Evolutionary conservation across 495 filamentous ascomycete species (phyloP), one percentile per base, ranked within the genome.

Genomic region (Penicillium pulvis): DNA sequence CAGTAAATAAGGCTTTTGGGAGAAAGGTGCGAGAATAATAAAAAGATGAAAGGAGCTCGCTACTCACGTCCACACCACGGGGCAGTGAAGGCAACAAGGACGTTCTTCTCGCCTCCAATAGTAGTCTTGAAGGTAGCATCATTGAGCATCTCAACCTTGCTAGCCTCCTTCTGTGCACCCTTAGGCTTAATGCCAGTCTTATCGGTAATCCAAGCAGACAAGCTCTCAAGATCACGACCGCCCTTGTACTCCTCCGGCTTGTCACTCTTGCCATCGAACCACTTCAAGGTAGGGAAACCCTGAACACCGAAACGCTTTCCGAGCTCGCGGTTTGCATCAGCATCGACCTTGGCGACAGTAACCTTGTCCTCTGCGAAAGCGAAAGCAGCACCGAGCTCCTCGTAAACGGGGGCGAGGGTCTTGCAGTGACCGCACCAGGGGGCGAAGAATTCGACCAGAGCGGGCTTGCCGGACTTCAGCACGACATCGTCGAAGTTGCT

Each of bases 381-480:
- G 71, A 90, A 92, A 51, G 76, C 77, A 35, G 81, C 72, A 51
- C 86, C 93, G n/a, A 98, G 85, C 74, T 98, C 90, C 73, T 98
- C 94, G 73, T 94, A 98, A 53, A 94, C 79, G 42, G 94, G 94
- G 20, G 93, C 95, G 10, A 98, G 89, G 59, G 77, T 97, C 81
- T 98, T 98, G 90, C 94, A 98, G 83, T 98, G 91, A 47, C 95
- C 95, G 74, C 95, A 98, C 94, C 94, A 98, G 56, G 94, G 94
- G 48, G 94, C 94, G 74, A 97, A 98, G 83, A 98, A 98, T 72
- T 98, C 94, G 58, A 98, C 94, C 36, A 98, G 85, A 0, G 95
- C 92, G 30, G 95, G 95, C 79, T 96, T 98, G 70, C 91, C 91
- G 54, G 90, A 92, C 68, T 94, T 82, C 33, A 98, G 83, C 58